These are phyloP conservation scores for Boletus insuetus DNA, from an alignment of 768 basidiomycete genomes.

Conservation along the genomic window DNA sequence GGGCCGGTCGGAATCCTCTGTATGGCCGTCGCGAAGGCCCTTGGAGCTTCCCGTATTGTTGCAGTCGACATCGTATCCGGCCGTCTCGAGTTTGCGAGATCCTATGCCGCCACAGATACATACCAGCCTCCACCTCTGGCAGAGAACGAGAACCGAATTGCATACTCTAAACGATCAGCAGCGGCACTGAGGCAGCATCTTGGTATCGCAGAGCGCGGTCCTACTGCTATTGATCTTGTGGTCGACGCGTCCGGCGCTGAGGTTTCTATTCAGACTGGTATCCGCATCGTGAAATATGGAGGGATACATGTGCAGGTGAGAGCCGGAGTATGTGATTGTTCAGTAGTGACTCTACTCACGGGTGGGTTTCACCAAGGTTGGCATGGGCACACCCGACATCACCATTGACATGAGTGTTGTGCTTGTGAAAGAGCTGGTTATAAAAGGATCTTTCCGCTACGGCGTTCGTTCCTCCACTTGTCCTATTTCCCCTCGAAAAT, in stretches of 20 bases:
- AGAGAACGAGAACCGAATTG: conserved; percentile 62
- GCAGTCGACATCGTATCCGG: conserved; percentile 76
- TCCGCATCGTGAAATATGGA: conserved; percentile 72
- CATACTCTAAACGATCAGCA: conserved; percentile 74
- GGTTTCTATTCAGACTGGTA: conserved; percentile 84
- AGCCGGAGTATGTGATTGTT: conserved; percentile 4
- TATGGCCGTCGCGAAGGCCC: conserved; percentile 94
- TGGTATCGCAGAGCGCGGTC: conserved; percentile 68
- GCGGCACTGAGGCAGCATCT: conserved; percentile 61
- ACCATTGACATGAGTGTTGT: conserved; percentile 68
- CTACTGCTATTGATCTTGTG: conserved; percentile 75
- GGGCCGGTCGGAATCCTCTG: conserved; percentile 87
- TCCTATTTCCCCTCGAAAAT: neutral
- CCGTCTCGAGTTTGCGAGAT: conserved; percentile 84
- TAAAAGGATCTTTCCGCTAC: conserved; percentile 94
- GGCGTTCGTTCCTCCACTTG: conserved; percentile 45
- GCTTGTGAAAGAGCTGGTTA: conserved; percentile 72
- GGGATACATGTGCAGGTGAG: conserved; percentile 69
- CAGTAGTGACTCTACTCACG: neutral
- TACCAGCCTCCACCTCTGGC: conserved; percentile 61
- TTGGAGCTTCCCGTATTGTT: conserved; percentile 82
- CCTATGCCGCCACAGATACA: conserved; percentile 77
- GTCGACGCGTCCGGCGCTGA: conserved; percentile 93
- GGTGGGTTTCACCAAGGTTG: conserved; percentile 51
- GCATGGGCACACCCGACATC: conserved; percentile 80